Evolutionary conservation across 2,329 filamentous ascomycete genomes (phyloP).

Genomic region (Fusarium chlamydosporum): DNA sequence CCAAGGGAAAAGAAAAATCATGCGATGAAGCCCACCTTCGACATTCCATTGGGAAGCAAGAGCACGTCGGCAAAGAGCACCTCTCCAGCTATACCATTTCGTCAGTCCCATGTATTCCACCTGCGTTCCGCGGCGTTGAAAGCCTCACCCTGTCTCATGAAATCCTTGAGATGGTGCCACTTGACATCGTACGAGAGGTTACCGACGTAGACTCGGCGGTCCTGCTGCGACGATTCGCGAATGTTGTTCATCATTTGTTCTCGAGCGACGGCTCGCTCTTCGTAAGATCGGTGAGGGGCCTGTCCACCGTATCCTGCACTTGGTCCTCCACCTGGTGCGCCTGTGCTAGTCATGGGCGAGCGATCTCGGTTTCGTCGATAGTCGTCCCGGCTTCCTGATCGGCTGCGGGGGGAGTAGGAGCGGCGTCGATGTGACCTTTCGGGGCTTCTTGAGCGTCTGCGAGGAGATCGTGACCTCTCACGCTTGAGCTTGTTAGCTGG

Average conservation of each 20-base stretch:
- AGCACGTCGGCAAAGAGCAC: slow-evolving; percentile 99
- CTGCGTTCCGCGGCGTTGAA: slow-evolving; percentile 47
- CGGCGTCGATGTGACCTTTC: slow-evolving; percentile 77
- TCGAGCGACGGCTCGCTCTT: slow-evolving; percentile 86
- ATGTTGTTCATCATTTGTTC: slow-evolving; percentile 97
- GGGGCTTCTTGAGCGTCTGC: slow-evolving; percentile 88
- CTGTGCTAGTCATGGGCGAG: slow-evolving; percentile 87
- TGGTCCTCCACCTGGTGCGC: slow-evolving; percentile 77
- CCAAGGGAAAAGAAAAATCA: slow-evolving; percentile 78
- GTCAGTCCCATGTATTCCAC: slow-evolving; percentile 58
- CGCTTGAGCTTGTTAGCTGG: slow-evolving; percentile 69
- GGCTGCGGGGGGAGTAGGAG: slow-evolving; percentile 83
- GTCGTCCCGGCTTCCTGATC: slow-evolving; percentile 81
- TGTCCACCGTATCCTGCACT: slow-evolving; percentile 74
- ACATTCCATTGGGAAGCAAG: slow-evolving; percentile 99
- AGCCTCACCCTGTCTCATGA: slow-evolving; percentile 96
- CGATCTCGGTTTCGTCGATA: slow-evolving; percentile 81
- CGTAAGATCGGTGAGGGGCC: slow-evolving; percentile 78
- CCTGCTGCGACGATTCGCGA: slow-evolving; percentile 95
- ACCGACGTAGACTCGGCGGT: slow-evolving; percentile 99
- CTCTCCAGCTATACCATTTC: slow-evolving; percentile 82
- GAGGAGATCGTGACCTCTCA: slow-evolving; percentile 85
- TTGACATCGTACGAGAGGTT: slow-evolving; percentile 99
- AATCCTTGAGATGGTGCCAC: slow-evolving; percentile 99
- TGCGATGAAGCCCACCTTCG: slow-evolving; percentile 98